A percentile compares a stretch with the other conserved stretches of the same genome.
These are phyloP conservation scores for Tuber microsphaerosporum DNA, from an alignment of 495 filamentous ascomycete species.

Conservation along the genomic window DNA sequence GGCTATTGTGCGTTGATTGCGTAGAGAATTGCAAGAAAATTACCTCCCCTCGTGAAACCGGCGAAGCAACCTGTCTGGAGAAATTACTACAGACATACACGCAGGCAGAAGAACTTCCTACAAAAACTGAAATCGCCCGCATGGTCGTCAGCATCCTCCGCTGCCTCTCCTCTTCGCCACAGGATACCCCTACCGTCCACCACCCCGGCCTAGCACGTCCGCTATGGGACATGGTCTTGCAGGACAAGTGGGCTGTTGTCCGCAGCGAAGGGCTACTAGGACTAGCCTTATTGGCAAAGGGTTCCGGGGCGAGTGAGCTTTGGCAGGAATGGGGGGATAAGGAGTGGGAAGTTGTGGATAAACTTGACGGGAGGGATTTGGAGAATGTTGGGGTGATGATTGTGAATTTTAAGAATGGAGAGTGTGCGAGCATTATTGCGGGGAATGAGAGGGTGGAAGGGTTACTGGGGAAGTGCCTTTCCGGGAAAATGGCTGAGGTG, in stretches of 20 bases:
- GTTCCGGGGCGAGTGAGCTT: slow-evolving; percentile 16
- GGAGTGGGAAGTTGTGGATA: slow-evolving; percentile 22
- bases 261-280: slow-evolving; percentile 68
- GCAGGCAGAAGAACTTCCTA: slow-evolving; percentile 55
- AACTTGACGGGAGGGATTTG: slow-evolving; percentile 24
- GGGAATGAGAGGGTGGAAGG: slow-evolving; percentile 26
- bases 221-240: slow-evolving; percentile 57
- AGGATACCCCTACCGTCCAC: slow-evolving; percentile 46
- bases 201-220: slow-evolving; percentile 50
- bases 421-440: not conserved
- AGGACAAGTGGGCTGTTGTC: slow-evolving; percentile 62
- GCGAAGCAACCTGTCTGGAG: slow-evolving; percentile 52
- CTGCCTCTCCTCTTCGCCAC: slow-evolving; percentile 45
- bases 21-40: not conserved
- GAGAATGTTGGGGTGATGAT: slow-evolving; percentile 35
- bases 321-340: slow-evolving; percentile 23
- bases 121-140: slow-evolving; percentile 67
- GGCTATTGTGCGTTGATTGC: slow-evolving; percentile 52
- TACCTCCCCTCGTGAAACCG: not conserved
- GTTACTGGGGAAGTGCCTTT: slow-evolving; percentile 15
- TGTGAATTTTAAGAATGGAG: slow-evolving; percentile 25
- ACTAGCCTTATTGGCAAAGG: slow-evolving; percentile 61
- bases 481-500: slow-evolving; percentile 11
- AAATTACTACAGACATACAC: slow-evolving; percentile 54
- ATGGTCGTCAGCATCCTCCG: slow-evolving; percentile 60